Conservation (phyloP, 2,329 filamentous ascomycete species). For the Penicillium sp. region DNA sequence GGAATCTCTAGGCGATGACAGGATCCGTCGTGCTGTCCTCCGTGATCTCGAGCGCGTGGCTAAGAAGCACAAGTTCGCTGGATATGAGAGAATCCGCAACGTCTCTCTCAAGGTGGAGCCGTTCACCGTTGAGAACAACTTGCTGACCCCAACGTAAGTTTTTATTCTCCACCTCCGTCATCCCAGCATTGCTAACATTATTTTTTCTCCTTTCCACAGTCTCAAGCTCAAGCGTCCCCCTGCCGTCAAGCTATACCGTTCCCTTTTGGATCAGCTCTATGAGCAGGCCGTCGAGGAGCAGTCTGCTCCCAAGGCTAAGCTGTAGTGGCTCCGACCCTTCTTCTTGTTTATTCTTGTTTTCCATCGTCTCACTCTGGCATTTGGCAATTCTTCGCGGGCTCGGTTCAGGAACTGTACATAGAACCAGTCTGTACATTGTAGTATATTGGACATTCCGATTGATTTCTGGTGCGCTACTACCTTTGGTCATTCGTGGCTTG, state of each 20-base stretch:
- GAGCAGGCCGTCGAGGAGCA: slow-evolving; percentile 51
- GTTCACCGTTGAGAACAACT: slow-evolving; percentile 89
- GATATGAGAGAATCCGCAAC: slow-evolving; percentile 79
- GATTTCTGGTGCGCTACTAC: not conserved
- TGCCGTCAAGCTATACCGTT: slow-evolving; percentile 61
- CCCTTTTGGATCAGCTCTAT: slow-evolving; percentile 61
- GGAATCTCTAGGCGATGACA: slow-evolving; percentile 65
- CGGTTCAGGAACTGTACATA: slow-evolving; percentile 12
- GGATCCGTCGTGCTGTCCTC: slow-evolving; percentile 72
- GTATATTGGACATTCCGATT: slow-evolving; percentile 11
- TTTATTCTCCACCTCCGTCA: slow-evolving; percentile 35
- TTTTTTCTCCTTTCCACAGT: slow-evolving; percentile 39
- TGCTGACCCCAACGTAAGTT: slow-evolving; percentile 56
- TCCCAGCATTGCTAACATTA: slow-evolving; percentile 18
- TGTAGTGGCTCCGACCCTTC: slow-evolving; percentile 27
- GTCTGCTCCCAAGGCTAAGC: slow-evolving; percentile 42
- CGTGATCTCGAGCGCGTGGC: slow-evolving; percentile 77
- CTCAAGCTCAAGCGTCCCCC: slow-evolving; percentile 72
- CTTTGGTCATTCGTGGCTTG: too few relatives aligned
- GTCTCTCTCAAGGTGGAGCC: slow-evolving; percentile 78
- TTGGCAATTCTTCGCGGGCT: slow-evolving; percentile 4
- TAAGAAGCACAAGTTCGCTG: slow-evolving; percentile 84
- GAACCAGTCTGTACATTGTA: slow-evolving; percentile 12
- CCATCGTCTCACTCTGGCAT: not conserved
- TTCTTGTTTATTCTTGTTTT: slow-evolving; percentile 1